Evolutionary conservation across 768 basidiomycete genomes (phyloP).

Genomic region (Lactarius quietus): DNA sequence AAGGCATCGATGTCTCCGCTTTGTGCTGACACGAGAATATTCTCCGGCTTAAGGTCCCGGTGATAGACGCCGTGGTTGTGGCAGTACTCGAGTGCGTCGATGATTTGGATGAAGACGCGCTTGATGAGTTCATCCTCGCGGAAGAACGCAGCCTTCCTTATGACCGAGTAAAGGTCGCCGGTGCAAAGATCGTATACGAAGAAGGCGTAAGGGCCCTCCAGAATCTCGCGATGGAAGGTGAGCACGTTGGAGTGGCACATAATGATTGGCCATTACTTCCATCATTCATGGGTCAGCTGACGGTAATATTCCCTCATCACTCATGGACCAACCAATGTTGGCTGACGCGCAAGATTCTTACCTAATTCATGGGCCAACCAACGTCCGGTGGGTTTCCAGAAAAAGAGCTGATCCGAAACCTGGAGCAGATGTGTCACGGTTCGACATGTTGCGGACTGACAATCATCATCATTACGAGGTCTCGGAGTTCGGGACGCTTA

Average conservation of each 20-base stretch:
- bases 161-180: slow-evolving; percentile 11
- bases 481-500: too few species aligned
- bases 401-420: too few species aligned
- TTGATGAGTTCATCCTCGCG: slow-evolving; percentile 18
- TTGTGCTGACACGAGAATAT: background rate
- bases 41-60: slow-evolving; percentile 7
- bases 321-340: too few species aligned
- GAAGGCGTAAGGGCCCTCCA: slow-evolving; percentile 63
- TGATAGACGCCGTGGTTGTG: slow-evolving; percentile 17
- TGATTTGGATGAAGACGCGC: slow-evolving; percentile 12
- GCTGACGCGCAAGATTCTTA: too few species aligned
- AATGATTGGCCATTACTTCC: too few species aligned
- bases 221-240: slow-evolving; percentile 81
- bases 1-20: slow-evolving; percentile 7
- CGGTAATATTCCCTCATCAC: too few species aligned
- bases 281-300: too few species aligned
- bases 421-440: too few species aligned
- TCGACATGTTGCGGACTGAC: too few species aligned
- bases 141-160: slow-evolving; percentile 5
- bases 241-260: slow-evolving; percentile 76
- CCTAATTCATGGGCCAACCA: too few species aligned
- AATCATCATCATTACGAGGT: too few species aligned
- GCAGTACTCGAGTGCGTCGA: slow-evolving; percentile 17
- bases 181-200: slow-evolving; percentile 19
- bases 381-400: too few species aligned